phyloP scores from a whole-genome alignment of 352 stramenopile species.

The Pythium rhizo-oryzae region DNA sequence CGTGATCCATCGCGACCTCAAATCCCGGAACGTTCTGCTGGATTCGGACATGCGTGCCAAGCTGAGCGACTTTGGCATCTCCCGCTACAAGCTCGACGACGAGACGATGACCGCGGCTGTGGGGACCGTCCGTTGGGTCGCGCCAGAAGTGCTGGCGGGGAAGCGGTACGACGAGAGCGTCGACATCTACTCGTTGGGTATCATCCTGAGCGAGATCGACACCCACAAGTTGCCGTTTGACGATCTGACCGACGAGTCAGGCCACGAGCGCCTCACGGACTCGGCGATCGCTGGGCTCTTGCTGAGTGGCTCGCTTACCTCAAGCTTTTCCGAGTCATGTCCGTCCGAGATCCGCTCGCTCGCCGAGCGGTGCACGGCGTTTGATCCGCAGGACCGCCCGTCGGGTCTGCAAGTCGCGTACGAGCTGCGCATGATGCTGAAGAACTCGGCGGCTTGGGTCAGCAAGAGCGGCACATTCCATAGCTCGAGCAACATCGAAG shows the following conservation, averaged over 20 bases:
- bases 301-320: conserved; percentile 19
- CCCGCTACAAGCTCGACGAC: conserved; percentile 28
- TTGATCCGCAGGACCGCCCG: conserved; percentile 28
- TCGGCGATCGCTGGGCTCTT: conserved; percentile 30
- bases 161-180: conserved; percentile 22
- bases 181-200: conserved; percentile 26
- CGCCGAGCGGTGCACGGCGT: conserved; percentile 26
- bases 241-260: conserved; percentile 1
- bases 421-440: conserved; percentile 27
- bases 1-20: conserved; percentile 37
- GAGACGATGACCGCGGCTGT: conserved; percentile 24
- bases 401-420: conserved; percentile 29
- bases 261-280: conserved; percentile 13
- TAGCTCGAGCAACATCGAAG: neutral
- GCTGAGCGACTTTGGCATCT: conserved; percentile 42
- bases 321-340: conserved; percentile 31
- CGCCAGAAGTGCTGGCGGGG: conserved; percentile 21
- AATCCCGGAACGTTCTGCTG: conserved; percentile 43
- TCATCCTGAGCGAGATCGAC: conserved; percentile 28
- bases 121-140: conserved; percentile 25
- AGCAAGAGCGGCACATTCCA: neutral
- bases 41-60: conserved; percentile 32
- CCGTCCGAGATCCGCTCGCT: conserved; percentile 30
- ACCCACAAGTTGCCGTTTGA: conserved; percentile 24
- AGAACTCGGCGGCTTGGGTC: neutral